Conservation (phyloP, 805 yeast genomes). For the Groenewaldozyma salmanticensis region DNA sequence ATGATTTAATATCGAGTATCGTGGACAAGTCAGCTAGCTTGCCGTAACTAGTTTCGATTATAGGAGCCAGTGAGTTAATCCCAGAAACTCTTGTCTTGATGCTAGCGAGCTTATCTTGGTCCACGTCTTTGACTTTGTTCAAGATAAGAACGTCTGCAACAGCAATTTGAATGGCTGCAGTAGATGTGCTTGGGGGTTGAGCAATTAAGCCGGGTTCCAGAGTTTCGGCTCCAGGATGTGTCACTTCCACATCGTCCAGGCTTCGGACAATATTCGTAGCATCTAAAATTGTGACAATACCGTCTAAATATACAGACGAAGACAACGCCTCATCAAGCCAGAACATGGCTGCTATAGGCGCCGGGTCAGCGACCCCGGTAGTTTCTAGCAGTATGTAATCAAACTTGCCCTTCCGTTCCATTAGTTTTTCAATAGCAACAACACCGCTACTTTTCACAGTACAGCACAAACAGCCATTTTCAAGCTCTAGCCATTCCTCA, state of each 20-base stretch:
- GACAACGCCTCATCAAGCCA: constrained; percentile 91
- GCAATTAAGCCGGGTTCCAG: neutral
- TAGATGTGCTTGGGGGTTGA: constrained; percentile 39
- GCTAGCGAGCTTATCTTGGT: constrained; percentile 19
- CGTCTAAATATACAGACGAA: constrained; percentile 81
- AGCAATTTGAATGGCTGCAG: constrained; percentile 86
- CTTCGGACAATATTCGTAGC: constrained; percentile 47
- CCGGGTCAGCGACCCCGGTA: constrained; percentile 96
- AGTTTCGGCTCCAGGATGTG: constrained; percentile 28
- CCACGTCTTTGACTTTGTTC: constrained; percentile 62
- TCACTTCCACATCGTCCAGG: constrained; percentile 47
- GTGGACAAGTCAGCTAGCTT: constrained; percentile 48
- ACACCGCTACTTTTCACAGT: constrained; percentile 95
- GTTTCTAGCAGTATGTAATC: constrained; percentile 93
- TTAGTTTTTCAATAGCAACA: constrained; percentile 80
- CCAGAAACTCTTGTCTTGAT: constrained; percentile 34
- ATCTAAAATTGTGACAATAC: constrained; percentile 83
- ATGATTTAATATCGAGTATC: constrained; percentile 73
- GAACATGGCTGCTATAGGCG: constrained; percentile 93
- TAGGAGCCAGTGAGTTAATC: constrained; percentile 63
- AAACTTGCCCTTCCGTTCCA: constrained; percentile 60
- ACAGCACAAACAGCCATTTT: constrained; percentile 95
- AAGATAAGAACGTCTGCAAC: constrained; percentile 75
- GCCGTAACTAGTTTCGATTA: constrained; percentile 64
- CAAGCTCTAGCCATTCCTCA: constrained; percentile 93